Evolutionary conservation across 2,329 filamentous ascomycete genomes (phyloP).

Genomic region (Lachnellula arida): DNA sequence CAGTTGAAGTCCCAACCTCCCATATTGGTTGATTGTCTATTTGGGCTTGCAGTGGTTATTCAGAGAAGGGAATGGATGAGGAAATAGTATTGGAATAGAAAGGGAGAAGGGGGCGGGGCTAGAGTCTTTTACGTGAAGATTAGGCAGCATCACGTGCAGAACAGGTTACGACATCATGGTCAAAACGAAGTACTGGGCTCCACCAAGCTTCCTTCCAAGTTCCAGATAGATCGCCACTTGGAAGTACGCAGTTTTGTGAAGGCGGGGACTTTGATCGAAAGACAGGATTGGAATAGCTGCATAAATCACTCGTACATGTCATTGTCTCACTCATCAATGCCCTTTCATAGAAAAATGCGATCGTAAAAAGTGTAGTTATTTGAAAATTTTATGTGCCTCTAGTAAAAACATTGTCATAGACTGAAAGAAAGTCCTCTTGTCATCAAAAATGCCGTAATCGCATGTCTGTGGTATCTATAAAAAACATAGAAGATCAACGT

Average conservation of each 20-base stretch:
- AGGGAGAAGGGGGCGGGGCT: not conserved
- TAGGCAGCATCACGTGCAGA: not conserved
- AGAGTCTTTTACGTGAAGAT: not conserved
- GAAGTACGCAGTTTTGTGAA: too few species aligned
- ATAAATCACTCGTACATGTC: too few species aligned
- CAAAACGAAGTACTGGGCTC: not conserved
- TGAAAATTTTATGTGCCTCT: not conserved
- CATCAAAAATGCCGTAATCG: not conserved
- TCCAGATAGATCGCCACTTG: not conserved
- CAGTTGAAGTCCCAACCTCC: constrained; percentile 14
- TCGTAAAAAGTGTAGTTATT: too few species aligned
- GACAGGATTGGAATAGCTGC: too few species aligned
- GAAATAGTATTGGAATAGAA: not conserved
- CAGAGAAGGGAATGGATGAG: not conserved
- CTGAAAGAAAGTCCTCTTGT: not conserved
- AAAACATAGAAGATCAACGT: not conserved
- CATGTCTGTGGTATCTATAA: constrained; percentile 4
- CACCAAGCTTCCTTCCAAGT: not conserved
- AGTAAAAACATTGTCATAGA: not conserved
- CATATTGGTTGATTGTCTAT: not conserved
- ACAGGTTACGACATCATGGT: not conserved
- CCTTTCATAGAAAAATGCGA: too few species aligned
- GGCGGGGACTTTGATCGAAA: too few species aligned
- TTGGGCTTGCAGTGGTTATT: too few species aligned
- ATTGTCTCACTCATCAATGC: too few species aligned